phyloP scores from a whole-genome alignment of 371 early-diverging fungal species.

The Rozella allomycis region DNA sequence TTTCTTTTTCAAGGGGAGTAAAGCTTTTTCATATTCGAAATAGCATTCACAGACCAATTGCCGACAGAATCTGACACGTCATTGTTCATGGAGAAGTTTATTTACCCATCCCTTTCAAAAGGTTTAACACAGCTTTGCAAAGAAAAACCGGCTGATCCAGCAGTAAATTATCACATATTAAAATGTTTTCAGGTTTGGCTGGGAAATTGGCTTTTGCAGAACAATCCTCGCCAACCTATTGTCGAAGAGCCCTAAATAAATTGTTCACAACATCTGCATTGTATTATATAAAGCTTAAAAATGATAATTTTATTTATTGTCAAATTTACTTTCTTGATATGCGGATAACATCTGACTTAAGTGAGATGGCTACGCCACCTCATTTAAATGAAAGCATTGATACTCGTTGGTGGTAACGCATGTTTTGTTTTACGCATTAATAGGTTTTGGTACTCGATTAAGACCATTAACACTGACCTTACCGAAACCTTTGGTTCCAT shows the following conservation, averaged over 20 bases:
- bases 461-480: conserved; percentile 91
- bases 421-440: neutral
- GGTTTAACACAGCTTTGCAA: conserved; percentile 24
- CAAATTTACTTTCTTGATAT: too few relatives aligned
- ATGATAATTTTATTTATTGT: too few relatives aligned
- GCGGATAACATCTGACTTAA: neutral
- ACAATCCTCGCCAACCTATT: conserved; percentile 23
- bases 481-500: conserved; percentile 97
- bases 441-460: conserved; percentile 94
- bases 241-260: conserved; percentile 13
- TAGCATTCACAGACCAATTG: conserved; percentile 7
- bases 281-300: too few relatives aligned
- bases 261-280: too few relatives aligned
- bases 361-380: neutral
- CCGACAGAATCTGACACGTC: too few relatives aligned
- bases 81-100: conserved; percentile 14
- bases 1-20: too few relatives aligned
- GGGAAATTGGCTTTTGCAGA: conserved; percentile 23
- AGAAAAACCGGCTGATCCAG: conserved; percentile 26
- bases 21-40: too few relatives aligned
- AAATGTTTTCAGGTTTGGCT: conserved; percentile 16
- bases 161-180: conserved; percentile 5
- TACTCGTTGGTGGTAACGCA: conserved; percentile 84
- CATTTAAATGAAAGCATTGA: conserved; percentile 71
- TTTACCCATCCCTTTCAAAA: conserved; percentile 22